Base-by-base conservation (phyloP, 176 grass and related monocot species). In the Poa annua region DNA sequence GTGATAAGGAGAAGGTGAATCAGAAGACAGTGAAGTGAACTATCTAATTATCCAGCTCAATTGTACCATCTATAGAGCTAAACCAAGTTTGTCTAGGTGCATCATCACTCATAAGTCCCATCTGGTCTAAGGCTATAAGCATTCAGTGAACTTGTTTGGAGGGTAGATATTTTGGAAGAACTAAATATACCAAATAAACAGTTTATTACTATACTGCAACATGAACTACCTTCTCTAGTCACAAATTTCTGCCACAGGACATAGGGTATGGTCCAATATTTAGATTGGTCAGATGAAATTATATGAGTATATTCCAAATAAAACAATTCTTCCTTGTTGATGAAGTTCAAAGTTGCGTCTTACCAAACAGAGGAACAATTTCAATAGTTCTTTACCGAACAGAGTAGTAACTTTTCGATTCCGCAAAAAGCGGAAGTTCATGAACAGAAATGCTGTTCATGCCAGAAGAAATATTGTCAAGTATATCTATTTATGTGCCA, bases 41-140 rank as follows among this genome's bases (percentile, higher is more conserved):
- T 52, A 77, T 56, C 61, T 5, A 66, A 9, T 45, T 45, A 45
- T 45, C 25, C 10, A 50, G 11, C 45, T 32, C 9, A 12, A 79
- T 75, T 19, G 13, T 65, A 79, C 4, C 20, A 70, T 83, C 36
- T 66, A 75, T n/a, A n/a, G n/a, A n/a, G 25, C 75, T 63, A 29
- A 78, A 79, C 8, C 53, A 33, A 83, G 33, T 48, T 71, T 74
- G 36, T 14, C 12, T 25, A 56, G 3, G 14, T 50, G 26, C 50
- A 66, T 66, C 35, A 56, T 47, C 57, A 66, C 45, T 74, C 14
- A 33, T 21, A 74, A 33, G 12, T 64, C 49, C 36, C 21, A 50
- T 59, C 15, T 32, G n/a, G 17, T 44, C n/a, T n/a, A n/a, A n/a
- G n/a, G n/a, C n/a, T n/a, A 73, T 38, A 19, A 57, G 59, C 49